These are phyloP conservation scores for Tephrocybe sp. DNA, from an alignment of 768 basidiomycete species.

Conservation along the genomic window DNA sequence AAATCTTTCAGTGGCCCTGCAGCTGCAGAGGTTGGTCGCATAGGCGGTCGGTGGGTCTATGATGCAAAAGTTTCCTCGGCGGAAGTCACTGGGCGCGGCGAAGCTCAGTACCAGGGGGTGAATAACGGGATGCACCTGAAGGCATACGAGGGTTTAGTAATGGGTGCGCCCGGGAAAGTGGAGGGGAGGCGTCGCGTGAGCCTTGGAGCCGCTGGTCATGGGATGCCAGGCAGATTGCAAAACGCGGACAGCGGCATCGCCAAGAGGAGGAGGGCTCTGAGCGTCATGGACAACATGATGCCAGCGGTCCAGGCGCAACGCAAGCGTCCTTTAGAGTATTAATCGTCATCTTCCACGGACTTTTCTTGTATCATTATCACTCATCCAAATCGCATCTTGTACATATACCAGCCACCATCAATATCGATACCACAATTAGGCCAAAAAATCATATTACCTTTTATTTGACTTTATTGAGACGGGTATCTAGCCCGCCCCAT, in stretches of 20 bases:
- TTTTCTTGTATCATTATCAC: not conserved
- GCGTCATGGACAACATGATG: constrained; percentile 12
- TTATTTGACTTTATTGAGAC: not conserved
- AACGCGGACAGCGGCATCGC: not conserved
- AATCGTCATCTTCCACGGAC: not conserved
- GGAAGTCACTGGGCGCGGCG: constrained; percentile 24
- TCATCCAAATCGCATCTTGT: not conserved
- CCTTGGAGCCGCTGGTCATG: constrained; percentile 11
- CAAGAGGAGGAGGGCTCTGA: constrained; percentile 17
- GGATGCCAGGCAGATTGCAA: not conserved
- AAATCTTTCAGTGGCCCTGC: constrained; percentile 39
- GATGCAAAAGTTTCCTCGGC: constrained; percentile 45
- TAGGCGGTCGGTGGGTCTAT: constrained; percentile 45
- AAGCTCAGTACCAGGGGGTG: constrained; percentile 2
- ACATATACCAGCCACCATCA: constrained; percentile 1
- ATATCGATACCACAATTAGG: constrained; percentile 3
- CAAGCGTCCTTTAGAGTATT: constrained; percentile 16
- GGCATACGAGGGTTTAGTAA: constrained; percentile 2
- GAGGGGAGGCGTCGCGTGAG: constrained; percentile 17
- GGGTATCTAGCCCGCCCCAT: not conserved
- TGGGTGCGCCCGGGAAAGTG: not conserved
- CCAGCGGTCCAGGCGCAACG: constrained; percentile 8
- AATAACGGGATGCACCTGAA: not conserved
- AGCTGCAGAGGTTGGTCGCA: constrained; percentile 17
- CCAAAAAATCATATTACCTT: not conserved